These are phyloP conservation scores for Apiospora phragmitis DNA, from an alignment of 2,329 filamentous ascomycete species.

Conservation along the genomic window DNA sequence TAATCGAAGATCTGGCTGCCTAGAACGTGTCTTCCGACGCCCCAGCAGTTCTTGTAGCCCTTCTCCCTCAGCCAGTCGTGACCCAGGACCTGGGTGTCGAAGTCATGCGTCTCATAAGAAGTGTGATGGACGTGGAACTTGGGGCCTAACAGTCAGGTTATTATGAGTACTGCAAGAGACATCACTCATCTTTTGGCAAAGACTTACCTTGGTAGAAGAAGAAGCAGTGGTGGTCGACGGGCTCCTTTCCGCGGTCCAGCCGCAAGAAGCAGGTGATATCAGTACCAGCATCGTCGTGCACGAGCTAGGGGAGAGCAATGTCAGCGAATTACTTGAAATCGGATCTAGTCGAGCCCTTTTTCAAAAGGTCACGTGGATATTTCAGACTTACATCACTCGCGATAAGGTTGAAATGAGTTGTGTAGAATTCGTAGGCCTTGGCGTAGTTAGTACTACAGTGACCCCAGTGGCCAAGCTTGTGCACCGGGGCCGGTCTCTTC, in stretches of 20 bases:
- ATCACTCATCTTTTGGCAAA: neutral
- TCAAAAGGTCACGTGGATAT: too few relatives aligned
- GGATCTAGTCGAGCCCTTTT: neutral
- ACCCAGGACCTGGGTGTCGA: conserved; percentile 68
- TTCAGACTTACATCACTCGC: conserved; percentile 44
- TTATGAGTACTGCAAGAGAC: neutral
- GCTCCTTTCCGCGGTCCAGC: conserved; percentile 42
- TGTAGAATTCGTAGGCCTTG: conserved; percentile 50
- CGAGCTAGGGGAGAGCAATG: conserved; percentile 27
- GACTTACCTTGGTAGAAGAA: conserved; percentile 45
- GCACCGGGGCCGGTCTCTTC: conserved; percentile 47
- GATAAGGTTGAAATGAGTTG: conserved; percentile 50
- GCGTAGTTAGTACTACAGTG: conserved; percentile 53
- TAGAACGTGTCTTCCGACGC: conserved; percentile 68
- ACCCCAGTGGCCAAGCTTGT: conserved; percentile 58
- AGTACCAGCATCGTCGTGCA: conserved; percentile 37
- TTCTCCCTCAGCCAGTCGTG: conserved; percentile 67
- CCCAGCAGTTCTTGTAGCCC: conserved; percentile 68
- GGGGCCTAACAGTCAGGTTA: conserved; percentile 23
- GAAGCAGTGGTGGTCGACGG: conserved; percentile 53
- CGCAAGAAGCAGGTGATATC: conserved; percentile 48
- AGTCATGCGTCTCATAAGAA: conserved; percentile 70
- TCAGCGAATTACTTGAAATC: neutral
- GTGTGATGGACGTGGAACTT: conserved; percentile 64
- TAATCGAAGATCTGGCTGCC: conserved; percentile 75